Evolutionary conservation across 768 basidiomycete genomes (phyloP).

Genomic region (Tulasnella sp.): DNA sequence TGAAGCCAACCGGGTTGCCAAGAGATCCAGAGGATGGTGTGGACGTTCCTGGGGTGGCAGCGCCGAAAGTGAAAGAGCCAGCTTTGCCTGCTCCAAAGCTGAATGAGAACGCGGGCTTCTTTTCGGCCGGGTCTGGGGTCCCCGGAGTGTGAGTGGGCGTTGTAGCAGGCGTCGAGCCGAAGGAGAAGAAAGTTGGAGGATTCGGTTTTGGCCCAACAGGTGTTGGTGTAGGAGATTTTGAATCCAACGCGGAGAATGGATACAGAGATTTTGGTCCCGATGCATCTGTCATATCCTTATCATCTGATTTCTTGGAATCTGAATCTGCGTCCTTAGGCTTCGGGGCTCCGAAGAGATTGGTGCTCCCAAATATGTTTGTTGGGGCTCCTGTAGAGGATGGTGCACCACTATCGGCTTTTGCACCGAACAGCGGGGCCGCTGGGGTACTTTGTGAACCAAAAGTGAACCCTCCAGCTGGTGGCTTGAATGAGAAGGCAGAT

Average conservation of each 20-base stretch:
- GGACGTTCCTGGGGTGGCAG: neutral
- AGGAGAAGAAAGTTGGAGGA: conserved; percentile 13
- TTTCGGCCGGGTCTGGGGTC: conserved; percentile 1
- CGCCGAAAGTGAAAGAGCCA: neutral
- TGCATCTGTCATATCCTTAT: neutral
- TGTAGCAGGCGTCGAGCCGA: conserved; percentile 7
- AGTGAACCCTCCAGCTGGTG: conserved; percentile 1
- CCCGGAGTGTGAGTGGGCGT: conserved; percentile 6
- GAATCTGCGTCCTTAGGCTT: neutral
- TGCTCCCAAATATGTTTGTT: neutral
- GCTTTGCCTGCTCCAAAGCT: conserved; percentile 15
- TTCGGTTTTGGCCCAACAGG: neutral
- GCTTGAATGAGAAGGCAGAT: neutral
- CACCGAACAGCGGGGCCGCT: neutral
- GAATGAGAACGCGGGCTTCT: conserved; percentile 7
- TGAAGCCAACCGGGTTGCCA: conserved; percentile 21
- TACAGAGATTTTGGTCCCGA: neutral
- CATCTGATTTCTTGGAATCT: neutral
- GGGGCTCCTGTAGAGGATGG: neutral
- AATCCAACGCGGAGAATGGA: conserved; percentile 9
- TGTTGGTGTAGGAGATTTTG: neutral
- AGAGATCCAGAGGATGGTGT: conserved; percentile 10
- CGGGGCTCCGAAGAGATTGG: neutral
- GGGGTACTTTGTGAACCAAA: neutral
- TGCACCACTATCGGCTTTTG: neutral